Evolutionary conservation across 495 filamentous ascomycete genomes (phyloP).

Genomic region (Trichoderma parareesei): DNA sequence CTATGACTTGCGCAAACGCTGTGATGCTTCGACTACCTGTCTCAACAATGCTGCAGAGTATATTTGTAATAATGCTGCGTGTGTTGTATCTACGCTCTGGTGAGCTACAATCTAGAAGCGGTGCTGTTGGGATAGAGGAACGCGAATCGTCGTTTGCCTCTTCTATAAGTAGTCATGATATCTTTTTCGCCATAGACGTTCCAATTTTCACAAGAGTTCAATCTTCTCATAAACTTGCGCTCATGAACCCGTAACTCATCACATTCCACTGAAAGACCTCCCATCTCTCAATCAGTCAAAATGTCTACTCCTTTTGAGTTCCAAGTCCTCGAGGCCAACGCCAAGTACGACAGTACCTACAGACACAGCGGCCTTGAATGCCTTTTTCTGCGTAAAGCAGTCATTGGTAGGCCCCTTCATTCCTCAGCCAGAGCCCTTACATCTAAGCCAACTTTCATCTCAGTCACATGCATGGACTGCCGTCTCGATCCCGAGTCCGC

Average conservation of each 20-base stretch:
- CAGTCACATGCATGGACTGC: slow-evolving; percentile 2
- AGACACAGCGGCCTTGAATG: neutral
- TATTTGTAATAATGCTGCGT: too few relatives aligned
- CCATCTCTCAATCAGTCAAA: neutral
- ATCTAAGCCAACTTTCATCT: neutral
- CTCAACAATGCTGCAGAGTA: too few relatives aligned
- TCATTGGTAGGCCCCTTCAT: neutral
- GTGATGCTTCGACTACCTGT: too few relatives aligned
- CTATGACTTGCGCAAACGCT: too few relatives aligned
- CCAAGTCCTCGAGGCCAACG: neutral
- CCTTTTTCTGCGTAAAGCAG: neutral
- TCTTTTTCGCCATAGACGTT: neutral
- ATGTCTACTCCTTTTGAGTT: neutral
- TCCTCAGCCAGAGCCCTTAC: neutral
- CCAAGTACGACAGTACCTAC: neutral
- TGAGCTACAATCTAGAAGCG: too few relatives aligned
- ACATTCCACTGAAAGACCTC: neutral
- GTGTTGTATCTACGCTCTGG: too few relatives aligned
- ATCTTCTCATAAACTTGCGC: too few relatives aligned
- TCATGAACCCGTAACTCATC: too few relatives aligned
- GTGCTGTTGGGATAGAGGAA: too few relatives aligned
- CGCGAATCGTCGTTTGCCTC: neutral
- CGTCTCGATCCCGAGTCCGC: neutral
- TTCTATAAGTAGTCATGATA: slow-evolving; percentile 2
- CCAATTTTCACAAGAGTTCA: neutral